These are phyloP conservation scores for Umbilicaria muhlenbergii DNA, from an alignment of 495 filamentous ascomycete genomes.

Conservation along the genomic window DNA sequence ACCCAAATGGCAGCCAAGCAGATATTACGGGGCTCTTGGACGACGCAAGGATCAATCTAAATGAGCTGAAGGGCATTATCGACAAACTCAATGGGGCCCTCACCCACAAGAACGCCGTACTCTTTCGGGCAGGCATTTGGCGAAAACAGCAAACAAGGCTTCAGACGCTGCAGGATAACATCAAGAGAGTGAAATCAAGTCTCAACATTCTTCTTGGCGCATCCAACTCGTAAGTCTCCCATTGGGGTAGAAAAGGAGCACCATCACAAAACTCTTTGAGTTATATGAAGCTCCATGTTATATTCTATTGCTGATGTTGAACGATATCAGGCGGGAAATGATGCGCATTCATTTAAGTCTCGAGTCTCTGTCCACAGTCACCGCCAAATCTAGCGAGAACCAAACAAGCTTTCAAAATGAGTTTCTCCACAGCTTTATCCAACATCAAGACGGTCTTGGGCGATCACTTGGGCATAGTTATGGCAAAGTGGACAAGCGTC, in stretches of 20 bases:
- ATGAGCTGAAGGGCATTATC: slow-evolving; percentile 11
- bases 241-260: background rate
- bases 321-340: background rate
- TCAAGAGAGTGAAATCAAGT: slow-evolving; percentile 11
- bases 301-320: background rate
- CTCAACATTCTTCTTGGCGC: slow-evolving; percentile 16
- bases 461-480: background rate
- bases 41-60: slow-evolving; percentile 10
- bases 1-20: background rate
- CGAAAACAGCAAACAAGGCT: slow-evolving; percentile 10
- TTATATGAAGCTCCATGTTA: too few relatives aligned
- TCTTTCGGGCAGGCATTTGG: slow-evolving; percentile 1
- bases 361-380: background rate
- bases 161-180: slow-evolving; percentile 10
- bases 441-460: background rate
- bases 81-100: slow-evolving; percentile 1
- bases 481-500: slow-evolving; percentile 1
- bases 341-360: background rate
- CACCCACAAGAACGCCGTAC: background rate
- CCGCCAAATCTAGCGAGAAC: background rate
- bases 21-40: slow-evolving; percentile 10
- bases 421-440: background rate
- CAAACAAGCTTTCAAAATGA: background rate
- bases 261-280: too few relatives aligned
- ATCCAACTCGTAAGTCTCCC: slow-evolving; percentile 10